Conservation (phyloP, 345 rosid species). For the Gossypium arboreum region DNA sequence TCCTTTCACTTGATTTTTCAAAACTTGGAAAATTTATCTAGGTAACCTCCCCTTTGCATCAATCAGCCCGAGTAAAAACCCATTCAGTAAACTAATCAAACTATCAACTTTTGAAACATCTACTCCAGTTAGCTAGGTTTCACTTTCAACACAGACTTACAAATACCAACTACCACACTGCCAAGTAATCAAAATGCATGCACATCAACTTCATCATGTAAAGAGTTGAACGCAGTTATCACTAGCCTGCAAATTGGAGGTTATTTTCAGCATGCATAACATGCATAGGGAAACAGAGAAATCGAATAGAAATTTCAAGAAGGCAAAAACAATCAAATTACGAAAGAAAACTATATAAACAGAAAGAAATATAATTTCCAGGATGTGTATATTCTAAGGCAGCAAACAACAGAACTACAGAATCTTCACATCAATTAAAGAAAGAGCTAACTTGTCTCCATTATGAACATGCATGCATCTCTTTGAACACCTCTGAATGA, state of each 20-base stretch:
- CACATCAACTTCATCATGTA: constrained; percentile 30
- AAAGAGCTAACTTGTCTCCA: constrained; percentile 1
- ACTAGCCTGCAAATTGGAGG: constrained; percentile 44
- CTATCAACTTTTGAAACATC: background rate
- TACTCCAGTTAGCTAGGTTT: constrained; percentile 10
- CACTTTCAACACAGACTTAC: constrained; percentile 11
- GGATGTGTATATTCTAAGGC: background rate
- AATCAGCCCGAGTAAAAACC: background rate
- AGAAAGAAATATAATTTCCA: background rate
- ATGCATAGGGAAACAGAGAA: background rate
- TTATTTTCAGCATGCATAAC: constrained; percentile 10
- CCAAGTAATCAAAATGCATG: constrained; percentile 22
- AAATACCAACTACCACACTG: constrained; percentile 10
- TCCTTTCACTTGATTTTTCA: background rate
- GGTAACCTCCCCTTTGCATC: background rate
- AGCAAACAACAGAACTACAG: background rate
- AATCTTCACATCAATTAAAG: background rate
- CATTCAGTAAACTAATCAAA: background rate
- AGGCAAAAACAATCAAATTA: constrained; percentile 3
- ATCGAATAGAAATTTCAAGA: background rate
- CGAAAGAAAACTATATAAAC: background rate
- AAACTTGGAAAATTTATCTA: background rate
- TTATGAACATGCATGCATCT: background rate
- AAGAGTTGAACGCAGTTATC: constrained; percentile 29
- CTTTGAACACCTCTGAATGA: background rate